Conservation (phyloP, 805 yeast species). For the Lipomyces sp. region DNA sequence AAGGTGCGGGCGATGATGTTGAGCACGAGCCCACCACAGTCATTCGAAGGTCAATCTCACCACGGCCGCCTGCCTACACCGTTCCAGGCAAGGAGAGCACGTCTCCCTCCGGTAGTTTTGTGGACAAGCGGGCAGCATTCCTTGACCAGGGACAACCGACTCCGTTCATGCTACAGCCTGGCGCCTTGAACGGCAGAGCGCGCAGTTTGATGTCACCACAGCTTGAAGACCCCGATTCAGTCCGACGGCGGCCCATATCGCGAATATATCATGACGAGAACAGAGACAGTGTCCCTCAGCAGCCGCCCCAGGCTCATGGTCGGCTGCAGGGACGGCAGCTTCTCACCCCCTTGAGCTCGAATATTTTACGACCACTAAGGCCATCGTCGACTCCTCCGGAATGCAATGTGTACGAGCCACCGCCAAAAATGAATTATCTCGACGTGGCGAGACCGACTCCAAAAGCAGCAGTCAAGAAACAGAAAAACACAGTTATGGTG, state of each 20-base stretch:
- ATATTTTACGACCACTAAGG: constrained; percentile 27
- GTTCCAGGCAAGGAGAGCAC: not conserved
- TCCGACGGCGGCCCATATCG: constrained; percentile 4
- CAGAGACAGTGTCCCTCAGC: not conserved
- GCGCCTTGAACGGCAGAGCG: not conserved
- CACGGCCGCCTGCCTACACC: not conserved
- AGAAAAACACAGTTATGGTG: constrained; percentile 40
- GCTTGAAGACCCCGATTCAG: not conserved
- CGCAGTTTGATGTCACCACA: constrained; percentile 5
- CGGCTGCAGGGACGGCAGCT: constrained; percentile 20
- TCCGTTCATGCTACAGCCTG: not conserved
- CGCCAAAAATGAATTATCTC: constrained; percentile 29
- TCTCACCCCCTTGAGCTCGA: constrained; percentile 29
- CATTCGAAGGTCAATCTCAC: too few species aligned
- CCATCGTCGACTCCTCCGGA: constrained; percentile 23
- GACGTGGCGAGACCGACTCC: constrained; percentile 26
- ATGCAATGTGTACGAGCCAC: constrained; percentile 15
- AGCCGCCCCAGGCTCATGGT: not conserved
- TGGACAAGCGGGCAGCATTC: not conserved
- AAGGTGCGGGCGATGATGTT: too few species aligned
- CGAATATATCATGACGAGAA: constrained; percentile 18
- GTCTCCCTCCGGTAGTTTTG: not conserved
- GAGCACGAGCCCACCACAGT: too few species aligned
- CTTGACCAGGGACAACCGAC: not conserved
- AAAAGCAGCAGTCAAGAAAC: constrained; percentile 18